Evolutionary conservation across 495 filamentous ascomycete genomes (phyloP).

Genomic region (Pseudomonodictys pantanalensis): DNA sequence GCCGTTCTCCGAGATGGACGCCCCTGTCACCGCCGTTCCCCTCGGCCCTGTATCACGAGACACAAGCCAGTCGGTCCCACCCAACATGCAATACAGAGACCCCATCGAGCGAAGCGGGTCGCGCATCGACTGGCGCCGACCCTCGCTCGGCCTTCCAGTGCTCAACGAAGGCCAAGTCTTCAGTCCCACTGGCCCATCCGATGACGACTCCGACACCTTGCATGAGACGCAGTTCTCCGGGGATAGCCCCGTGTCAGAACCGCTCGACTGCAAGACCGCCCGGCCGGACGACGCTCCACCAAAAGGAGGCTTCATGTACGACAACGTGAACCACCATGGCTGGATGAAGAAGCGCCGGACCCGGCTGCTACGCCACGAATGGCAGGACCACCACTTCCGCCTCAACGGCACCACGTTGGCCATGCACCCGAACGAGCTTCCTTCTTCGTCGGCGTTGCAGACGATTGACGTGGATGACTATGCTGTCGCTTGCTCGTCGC

Average conservation of each 20-base stretch:
- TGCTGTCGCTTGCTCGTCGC: conserved; percentile 81
- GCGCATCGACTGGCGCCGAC: conserved; percentile 48
- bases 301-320: conserved; percentile 30
- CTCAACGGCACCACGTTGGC: conserved; percentile 79
- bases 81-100: conserved; percentile 76
- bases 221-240: conserved; percentile 25
- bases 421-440: conserved; percentile 69
- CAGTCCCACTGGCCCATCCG: conserved; percentile 35
- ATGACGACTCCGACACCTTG: conserved; percentile 26
- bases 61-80: conserved; percentile 83
- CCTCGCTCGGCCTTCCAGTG: conserved; percentile 56
- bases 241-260: conserved; percentile 19
- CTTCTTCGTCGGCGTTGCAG: conserved; percentile 61
- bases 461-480: conserved; percentile 94
- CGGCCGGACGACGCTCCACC: conserved; percentile 3
- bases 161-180: conserved; percentile 50
- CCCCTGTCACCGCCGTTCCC: conserved; percentile 74
- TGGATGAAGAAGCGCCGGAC: conserved; percentile 96
- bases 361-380: conserved; percentile 84
- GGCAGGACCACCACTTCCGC: conserved; percentile 85
- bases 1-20: conserved; percentile 84
- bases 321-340: conserved; percentile 64
- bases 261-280: conserved; percentile 11
- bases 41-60: conserved; percentile 67
- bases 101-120: conserved; percentile 52